These are phyloP conservation scores for Hypomyces perniciosus DNA, from an alignment of 2,329 filamentous ascomycete genomes.

Conservation along the genomic window DNA sequence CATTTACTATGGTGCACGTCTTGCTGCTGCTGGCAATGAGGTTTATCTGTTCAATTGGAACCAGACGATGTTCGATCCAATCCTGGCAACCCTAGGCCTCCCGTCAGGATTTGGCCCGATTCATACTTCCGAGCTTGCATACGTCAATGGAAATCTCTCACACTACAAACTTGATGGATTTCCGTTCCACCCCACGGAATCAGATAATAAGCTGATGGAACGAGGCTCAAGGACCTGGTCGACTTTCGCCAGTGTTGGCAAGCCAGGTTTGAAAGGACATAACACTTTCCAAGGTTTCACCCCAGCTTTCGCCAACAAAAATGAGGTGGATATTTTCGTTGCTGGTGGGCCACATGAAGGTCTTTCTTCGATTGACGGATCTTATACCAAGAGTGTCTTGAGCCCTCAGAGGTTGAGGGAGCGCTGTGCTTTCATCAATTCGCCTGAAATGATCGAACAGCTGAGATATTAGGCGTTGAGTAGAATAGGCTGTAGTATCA, in stretches of 20 bases:
- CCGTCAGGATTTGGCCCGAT: constrained; percentile 38
- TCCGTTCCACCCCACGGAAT: constrained; percentile 29
- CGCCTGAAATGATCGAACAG: constrained; percentile 36
- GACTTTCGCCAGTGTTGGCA: constrained; percentile 37
- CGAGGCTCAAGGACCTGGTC: constrained; percentile 43
- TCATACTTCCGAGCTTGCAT: constrained; percentile 49
- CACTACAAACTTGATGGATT: constrained; percentile 34
- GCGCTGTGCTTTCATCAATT: constrained; percentile 42
- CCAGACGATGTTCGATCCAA: constrained; percentile 44
- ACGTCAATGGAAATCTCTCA: constrained; percentile 42
- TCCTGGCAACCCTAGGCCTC: constrained; percentile 29
- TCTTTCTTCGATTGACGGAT: constrained; percentile 33
- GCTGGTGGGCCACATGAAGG: constrained; percentile 40
- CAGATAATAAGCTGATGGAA: constrained; percentile 34
- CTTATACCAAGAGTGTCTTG: constrained; percentile 28
- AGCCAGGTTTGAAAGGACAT: constrained; percentile 24
- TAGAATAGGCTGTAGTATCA: not conserved
- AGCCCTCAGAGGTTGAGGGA: constrained; percentile 37
- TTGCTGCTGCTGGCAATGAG: constrained; percentile 30
- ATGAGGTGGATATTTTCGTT: constrained; percentile 32
- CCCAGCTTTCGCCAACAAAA: constrained; percentile 27
- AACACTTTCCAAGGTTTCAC: constrained; percentile 37
- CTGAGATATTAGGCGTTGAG: constrained; percentile 31
- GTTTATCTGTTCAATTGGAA: constrained; percentile 49
- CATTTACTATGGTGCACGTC: constrained; percentile 34